phyloP scores from a whole-genome alignment of 306 rosid genomes.

The Geum urbanum region DNA sequence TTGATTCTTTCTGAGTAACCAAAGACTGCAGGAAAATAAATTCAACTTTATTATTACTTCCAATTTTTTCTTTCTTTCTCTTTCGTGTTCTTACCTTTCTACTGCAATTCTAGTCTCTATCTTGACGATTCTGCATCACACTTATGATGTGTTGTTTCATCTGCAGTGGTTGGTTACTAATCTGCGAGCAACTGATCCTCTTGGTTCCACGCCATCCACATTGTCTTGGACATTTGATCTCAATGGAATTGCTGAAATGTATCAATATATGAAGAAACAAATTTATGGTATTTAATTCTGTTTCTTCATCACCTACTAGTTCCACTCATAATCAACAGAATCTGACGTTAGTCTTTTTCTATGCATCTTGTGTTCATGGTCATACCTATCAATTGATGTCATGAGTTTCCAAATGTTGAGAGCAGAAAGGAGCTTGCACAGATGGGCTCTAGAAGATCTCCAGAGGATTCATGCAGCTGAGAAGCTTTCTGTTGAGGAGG shows the following conservation, averaged over 20 bases:
- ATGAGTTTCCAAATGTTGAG: conserved; percentile 23
- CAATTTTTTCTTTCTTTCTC: not conserved
- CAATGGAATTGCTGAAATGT: conserved; percentile 81
- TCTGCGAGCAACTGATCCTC: conserved; percentile 55
- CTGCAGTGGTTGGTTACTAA: conserved; percentile 94
- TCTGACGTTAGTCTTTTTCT: not conserved
- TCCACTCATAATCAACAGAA: not conserved
- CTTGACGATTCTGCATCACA: not conserved
- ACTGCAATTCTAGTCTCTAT: conserved; percentile 6
- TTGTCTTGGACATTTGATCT: conserved; percentile 85
- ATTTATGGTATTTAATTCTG: conserved; percentile 57
- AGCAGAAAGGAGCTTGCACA: conserved; percentile 96
- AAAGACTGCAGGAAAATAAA: not conserved
- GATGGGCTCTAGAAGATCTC: conserved; percentile 97
- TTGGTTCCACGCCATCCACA: conserved; percentile 41
- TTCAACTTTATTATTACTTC: not conserved
- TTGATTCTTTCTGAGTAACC: not conserved
- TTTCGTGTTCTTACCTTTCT: conserved; percentile 8
- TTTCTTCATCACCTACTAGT: not conserved
- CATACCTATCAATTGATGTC: not conserved
- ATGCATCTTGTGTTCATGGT: conserved; percentile 3
- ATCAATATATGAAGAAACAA: conserved; percentile 80
- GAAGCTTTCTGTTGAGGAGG: conserved; percentile 85
- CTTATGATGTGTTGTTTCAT: not conserved
- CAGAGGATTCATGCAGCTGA: conserved; percentile 90